Conservation (phyloP, 208 protist genomes). For the Wallacemonas sp. region DNA sequence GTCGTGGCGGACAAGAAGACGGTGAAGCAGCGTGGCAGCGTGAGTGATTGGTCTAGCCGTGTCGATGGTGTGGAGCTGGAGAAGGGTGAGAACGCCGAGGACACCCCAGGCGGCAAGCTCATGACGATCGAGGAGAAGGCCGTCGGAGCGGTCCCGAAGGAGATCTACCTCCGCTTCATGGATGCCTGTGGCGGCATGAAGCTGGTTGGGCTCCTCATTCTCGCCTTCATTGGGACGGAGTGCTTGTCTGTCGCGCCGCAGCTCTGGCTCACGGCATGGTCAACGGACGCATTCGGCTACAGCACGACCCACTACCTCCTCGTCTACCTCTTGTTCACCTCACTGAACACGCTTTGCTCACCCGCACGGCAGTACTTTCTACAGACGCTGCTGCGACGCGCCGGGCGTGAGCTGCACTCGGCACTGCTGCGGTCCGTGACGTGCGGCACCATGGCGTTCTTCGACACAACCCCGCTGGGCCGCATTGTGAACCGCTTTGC, state of each 20-base stretch:
- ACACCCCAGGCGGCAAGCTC: conserved; percentile 20
- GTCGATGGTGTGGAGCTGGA: background rate
- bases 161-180: conserved; percentile 54
- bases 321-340: conserved; percentile 18
- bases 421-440: conserved; percentile 44
- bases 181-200: conserved; percentile 33
- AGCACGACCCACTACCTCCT: background rate
- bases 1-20: background rate
- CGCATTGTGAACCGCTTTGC: conserved; percentile 83
- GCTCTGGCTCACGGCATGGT: conserved; percentile 70
- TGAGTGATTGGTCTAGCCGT: background rate
- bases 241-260: conserved; percentile 13
- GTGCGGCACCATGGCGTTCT: conserved; percentile 52
- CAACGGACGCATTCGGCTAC: conserved; percentile 25
- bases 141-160: conserved; percentile 46
- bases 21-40: conserved; percentile 2
- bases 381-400: conserved; percentile 25
- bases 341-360: conserved; percentile 1
- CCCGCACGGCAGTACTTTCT: conserved; percentile 27
- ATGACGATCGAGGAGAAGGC: conserved; percentile 68
- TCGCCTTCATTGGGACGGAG: conserved; percentile 37
- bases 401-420: conserved; percentile 49
- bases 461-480: conserved; percentile 55
- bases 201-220: conserved; percentile 17
- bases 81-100: conserved; percentile 6